These are phyloP conservation scores for Aegilops tauschii DNA, from an alignment of 176 grass and related monocot genomes.

Conservation along the genomic window DNA sequence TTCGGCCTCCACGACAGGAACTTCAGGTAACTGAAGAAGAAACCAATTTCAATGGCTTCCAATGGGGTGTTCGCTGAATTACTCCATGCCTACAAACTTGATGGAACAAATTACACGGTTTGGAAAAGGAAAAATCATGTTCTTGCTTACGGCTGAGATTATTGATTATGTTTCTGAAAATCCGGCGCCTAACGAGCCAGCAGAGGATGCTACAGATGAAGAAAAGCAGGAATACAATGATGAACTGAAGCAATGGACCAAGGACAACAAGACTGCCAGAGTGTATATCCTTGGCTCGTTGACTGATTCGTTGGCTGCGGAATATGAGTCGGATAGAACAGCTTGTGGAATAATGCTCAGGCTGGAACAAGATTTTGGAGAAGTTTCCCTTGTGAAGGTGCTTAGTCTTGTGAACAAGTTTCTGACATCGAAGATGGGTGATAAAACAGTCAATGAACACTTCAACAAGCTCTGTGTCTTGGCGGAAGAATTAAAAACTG, in stretches of 20 bases:
- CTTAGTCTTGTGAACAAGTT: background rate
- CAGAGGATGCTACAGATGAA: background rate
- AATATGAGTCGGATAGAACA: background rate
- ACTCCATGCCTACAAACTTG: background rate
- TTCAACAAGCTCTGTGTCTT: too few species aligned
- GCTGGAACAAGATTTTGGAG: background rate
- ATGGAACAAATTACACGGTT: background rate
- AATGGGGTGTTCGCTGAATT: background rate
- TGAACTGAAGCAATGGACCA: background rate
- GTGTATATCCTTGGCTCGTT: background rate
- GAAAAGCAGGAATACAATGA: background rate
- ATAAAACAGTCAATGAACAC: too few species aligned
- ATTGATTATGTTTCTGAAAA: background rate
- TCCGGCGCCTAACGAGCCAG: background rate
- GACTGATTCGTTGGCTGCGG: background rate
- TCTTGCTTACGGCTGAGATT: background rate
- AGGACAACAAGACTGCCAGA: background rate
- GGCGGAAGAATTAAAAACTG: too few species aligned
- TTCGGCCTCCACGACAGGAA: too few species aligned
- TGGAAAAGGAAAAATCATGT: background rate
- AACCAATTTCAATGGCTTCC: background rate
- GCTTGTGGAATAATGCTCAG: background rate
- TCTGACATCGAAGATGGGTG: background rate
- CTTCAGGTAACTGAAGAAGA: too few species aligned
- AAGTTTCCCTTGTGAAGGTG: background rate